phyloP scores from a whole-genome alignment of 164 flowering plant genomes.

The Umbellularia californica region DNA sequence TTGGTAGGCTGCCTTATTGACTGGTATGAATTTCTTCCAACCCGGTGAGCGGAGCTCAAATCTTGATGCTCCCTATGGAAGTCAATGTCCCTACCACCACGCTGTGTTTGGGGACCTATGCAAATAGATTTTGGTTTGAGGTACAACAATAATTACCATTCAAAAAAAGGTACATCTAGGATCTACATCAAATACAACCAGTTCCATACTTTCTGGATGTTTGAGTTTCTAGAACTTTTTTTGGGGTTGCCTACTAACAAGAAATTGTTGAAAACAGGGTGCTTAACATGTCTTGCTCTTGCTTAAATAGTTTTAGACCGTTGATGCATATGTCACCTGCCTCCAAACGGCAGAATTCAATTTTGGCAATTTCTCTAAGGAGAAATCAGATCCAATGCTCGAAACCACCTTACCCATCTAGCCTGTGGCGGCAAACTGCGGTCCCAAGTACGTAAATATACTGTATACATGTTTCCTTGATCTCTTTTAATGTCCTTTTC shows the following conservation, averaged over 20 bases:
- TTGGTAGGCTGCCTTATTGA: not conserved
- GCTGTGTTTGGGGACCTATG: too few species aligned
- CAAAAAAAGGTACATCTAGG: too few species aligned
- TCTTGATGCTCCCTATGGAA: too few species aligned
- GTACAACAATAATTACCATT: too few species aligned
- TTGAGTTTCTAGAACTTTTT: too few species aligned
- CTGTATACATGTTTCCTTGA: not conserved
- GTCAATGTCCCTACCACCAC: too few species aligned
- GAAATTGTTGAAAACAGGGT: not conserved
- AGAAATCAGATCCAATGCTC: not conserved
- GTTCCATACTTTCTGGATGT: too few species aligned
- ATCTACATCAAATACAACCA: too few species aligned
- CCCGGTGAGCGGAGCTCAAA: too few species aligned
- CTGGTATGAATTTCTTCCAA: not conserved
- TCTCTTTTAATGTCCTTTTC: not conserved
- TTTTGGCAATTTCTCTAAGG: not conserved
- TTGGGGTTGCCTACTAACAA: not conserved
- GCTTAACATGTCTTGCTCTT: not conserved
- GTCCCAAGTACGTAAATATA: not conserved
- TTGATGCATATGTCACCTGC: not conserved
- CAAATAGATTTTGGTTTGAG: too few species aligned
- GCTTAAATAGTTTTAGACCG: not conserved
- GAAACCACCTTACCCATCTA: not conserved
- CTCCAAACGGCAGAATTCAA: not conserved
- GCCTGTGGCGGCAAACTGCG: not conserved